These are phyloP conservation scores for Smithsoniella earleae DNA, from an alignment of 163 green algal species.

Conservation along the genomic window DNA sequence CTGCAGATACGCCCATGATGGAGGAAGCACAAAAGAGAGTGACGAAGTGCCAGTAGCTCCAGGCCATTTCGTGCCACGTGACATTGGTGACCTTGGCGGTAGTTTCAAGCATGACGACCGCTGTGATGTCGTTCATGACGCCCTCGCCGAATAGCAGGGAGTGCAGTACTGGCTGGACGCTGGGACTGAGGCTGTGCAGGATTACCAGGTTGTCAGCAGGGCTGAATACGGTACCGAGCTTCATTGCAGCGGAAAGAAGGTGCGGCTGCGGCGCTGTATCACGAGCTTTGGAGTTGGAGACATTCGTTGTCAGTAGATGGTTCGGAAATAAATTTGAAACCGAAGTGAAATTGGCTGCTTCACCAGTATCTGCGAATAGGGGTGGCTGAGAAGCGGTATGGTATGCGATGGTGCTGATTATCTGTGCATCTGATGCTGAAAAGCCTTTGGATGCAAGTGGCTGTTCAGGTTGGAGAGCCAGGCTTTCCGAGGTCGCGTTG, in stretches of 20 bases:
- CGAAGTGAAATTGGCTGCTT: too few relatives aligned
- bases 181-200: constrained; percentile 47
- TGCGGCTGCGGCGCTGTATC: not conserved
- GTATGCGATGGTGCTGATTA: not conserved
- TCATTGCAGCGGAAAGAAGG: constrained; percentile 29
- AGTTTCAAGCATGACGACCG: constrained; percentile 40
- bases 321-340: too few relatives aligned
- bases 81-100: not conserved
- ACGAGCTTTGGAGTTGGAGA: too few relatives aligned
- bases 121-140: constrained; percentile 45
- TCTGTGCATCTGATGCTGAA: not conserved
- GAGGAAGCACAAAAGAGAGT: constrained; percentile 32
- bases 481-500: too few relatives aligned
- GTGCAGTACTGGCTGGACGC: constrained; percentile 37
- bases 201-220: constrained; percentile 70
- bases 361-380: too few relatives aligned
- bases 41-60: constrained; percentile 31
- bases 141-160: constrained; percentile 42
- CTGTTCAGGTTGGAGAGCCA: too few relatives aligned
- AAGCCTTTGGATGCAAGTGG: too few relatives aligned
- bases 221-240: constrained; percentile 35
- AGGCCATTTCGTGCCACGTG: not conserved
- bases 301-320: too few relatives aligned
- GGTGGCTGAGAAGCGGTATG: not conserved
- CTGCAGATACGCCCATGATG: constrained; percentile 32